phyloP scores from a whole-genome alignment of 192 early-diverging fungal genomes.

The Coemansia sp. region DNA sequence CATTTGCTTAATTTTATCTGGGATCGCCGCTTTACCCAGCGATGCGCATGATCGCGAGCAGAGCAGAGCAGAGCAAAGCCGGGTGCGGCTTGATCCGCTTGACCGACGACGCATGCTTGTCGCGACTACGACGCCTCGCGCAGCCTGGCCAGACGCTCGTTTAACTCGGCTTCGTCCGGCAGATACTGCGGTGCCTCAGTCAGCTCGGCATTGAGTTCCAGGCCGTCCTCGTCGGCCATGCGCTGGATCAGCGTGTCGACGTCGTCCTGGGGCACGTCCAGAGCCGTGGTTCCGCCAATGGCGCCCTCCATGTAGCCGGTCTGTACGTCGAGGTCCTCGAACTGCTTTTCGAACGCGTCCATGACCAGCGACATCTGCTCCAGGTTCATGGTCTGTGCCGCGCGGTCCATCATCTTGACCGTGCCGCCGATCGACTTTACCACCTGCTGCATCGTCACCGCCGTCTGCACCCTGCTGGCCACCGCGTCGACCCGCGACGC shows the following conservation, averaged over 20 bases:
- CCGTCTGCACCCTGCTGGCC: slow-evolving; percentile 87
- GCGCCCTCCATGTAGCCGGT: slow-evolving; percentile 95
- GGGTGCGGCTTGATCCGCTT: neutral
- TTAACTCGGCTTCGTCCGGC: slow-evolving; percentile 59
- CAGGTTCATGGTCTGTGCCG: slow-evolving; percentile 93
- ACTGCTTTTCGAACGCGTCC: slow-evolving; percentile 96
- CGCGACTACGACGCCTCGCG: slow-evolving; percentile 54
- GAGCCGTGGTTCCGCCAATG: slow-evolving; percentile 83
- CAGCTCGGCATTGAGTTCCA: slow-evolving; percentile 72
- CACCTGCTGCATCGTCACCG: slow-evolving; percentile 88
- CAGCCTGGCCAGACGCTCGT: slow-evolving; percentile 63
- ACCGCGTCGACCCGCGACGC: slow-evolving; percentile 92
- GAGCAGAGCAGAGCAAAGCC: neutral
- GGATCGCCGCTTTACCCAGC: neutral
- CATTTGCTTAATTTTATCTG: neutral
- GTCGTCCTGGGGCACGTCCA: slow-evolving; percentile 86
- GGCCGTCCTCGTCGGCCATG: slow-evolving; percentile 93
- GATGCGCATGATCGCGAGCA: neutral
- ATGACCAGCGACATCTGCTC: slow-evolving; percentile 97
- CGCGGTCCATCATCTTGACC: slow-evolving; percentile 92
- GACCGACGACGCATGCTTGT: neutral
- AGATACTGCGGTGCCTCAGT: slow-evolving; percentile 55
- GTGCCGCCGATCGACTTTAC: slow-evolving; percentile 83
- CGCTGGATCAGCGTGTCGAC: slow-evolving; percentile 94
- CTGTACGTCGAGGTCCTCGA: slow-evolving; percentile 97